Conservation (phyloP, 805 yeast genomes). For the Pichia manshurica region DNA sequence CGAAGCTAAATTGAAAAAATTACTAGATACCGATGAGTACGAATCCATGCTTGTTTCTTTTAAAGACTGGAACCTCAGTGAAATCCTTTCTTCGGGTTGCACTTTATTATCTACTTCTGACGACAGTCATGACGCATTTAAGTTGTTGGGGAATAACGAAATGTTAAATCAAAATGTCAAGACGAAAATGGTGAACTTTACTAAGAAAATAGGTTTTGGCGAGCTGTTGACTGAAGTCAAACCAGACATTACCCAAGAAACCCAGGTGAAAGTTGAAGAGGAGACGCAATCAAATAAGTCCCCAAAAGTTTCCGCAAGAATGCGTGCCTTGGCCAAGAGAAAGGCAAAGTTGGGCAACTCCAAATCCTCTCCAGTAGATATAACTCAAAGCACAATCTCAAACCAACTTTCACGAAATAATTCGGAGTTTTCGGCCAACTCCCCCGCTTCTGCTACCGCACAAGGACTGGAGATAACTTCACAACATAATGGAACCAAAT, state of each 20-base stretch:
- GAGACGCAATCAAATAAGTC: conserved; percentile 4
- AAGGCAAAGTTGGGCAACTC: conserved; percentile 60
- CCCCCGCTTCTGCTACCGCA: conserved; percentile 38
- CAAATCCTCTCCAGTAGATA: conserved; percentile 50
- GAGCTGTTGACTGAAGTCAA: conserved; percentile 5
- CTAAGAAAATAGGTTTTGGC: conserved; percentile 28
- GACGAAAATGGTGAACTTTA: conserved; percentile 26
- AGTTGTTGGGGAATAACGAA: conserved; percentile 9
- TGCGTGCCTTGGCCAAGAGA: conserved; percentile 92
- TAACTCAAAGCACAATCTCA: conserved; percentile 67
- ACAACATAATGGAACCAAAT: conserved; percentile 72
- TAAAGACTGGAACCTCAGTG: conserved; percentile 45
- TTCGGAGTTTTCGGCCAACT: conserved; percentile 55
- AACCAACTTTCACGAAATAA: conserved; percentile 46
- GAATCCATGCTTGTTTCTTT: conserved; percentile 43
- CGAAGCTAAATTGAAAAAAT: conserved; percentile 28
- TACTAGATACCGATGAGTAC: conserved; percentile 35
- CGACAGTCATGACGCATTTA: conserved; percentile 27
- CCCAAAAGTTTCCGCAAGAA: conserved; percentile 55
- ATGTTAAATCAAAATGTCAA: conserved; percentile 13
- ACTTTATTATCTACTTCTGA: conserved; percentile 64
- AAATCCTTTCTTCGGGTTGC: conserved; percentile 44
- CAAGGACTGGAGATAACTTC: conserved; percentile 57
- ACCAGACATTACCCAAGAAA: conserved; percentile 3
- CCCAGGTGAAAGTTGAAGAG: conserved; percentile 12